A percentile compares a stretch with the other conserved stretches of the same genome.
phyloP scores from a whole-genome alignment of 176 grass and related monocot species.

The Carex cristatella region DNA sequence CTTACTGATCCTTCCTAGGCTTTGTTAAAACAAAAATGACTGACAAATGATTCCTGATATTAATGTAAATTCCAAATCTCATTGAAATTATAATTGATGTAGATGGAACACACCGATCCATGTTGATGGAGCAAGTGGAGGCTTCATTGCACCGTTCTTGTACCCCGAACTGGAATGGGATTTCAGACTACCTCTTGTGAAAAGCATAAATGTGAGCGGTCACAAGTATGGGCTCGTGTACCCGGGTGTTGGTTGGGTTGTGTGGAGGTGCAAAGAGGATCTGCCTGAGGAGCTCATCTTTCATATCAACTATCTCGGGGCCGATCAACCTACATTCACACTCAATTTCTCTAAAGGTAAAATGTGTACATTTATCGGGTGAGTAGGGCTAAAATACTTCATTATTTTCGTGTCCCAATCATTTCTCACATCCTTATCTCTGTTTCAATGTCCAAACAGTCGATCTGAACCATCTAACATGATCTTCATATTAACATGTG shows the following conservation, averaged over 20 bases:
- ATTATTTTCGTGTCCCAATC: too few relatives aligned
- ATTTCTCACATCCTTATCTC: too few relatives aligned
- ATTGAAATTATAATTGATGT: neutral
- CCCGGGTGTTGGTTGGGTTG: constrained; percentile 58
- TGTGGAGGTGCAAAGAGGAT: constrained; percentile 63
- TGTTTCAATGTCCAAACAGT: too few relatives aligned
- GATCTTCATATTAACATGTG: too few relatives aligned
- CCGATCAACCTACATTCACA: constrained; percentile 72
- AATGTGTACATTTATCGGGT: neutral
- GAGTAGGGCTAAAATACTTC: too few relatives aligned
- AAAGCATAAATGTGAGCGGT: constrained; percentile 74
- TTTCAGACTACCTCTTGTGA: constrained; percentile 65
- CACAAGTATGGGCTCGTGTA: constrained; percentile 80
- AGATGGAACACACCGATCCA: constrained; percentile 71
- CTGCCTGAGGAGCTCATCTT: constrained; percentile 78
- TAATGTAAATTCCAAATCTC: neutral
- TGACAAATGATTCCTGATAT: neutral
- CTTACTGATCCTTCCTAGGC: neutral
- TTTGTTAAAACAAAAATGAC: neutral
- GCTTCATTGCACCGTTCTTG: constrained; percentile 71
- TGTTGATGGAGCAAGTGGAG: constrained; percentile 69
- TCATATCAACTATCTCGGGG: constrained; percentile 77
- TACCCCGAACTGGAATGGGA: constrained; percentile 81
- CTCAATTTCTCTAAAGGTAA: constrained; percentile 81
- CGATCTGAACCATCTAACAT: too few relatives aligned